Conservation (phyloP, 768 basidiomycete genomes). For the Punctularia strigosozonata region DNA sequence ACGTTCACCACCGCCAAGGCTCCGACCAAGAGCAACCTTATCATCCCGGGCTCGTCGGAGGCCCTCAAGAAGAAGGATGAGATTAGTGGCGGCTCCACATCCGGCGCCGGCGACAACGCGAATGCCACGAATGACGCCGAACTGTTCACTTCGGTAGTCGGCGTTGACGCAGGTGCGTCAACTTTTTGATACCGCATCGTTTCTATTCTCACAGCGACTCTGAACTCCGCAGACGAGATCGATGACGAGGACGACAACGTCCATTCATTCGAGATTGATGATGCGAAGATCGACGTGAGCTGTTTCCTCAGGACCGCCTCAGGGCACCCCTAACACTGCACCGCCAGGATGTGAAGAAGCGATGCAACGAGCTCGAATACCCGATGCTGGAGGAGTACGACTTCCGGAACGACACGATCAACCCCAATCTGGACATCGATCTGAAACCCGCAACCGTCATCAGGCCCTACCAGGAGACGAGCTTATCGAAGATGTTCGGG, state of each 20-base stretch:
- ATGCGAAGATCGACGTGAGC: conserved; percentile 83
- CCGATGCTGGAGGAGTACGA: conserved; percentile 99
- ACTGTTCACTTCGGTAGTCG: conserved; percentile 92
- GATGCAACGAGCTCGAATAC: conserved; percentile 93
- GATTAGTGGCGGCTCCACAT: conserved; percentile 20
- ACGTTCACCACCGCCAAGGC: conserved; percentile 76
- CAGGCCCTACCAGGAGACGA: conserved; percentile 97
- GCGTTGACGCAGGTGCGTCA: conserved; percentile 71
- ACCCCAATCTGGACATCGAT: conserved; percentile 96
- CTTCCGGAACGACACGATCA: conserved; percentile 93
- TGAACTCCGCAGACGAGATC: conserved; percentile 69
- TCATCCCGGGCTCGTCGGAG: conserved; percentile 80
- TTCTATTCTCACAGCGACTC: too few species aligned
- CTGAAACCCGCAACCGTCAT: conserved; percentile 97
- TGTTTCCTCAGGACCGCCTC: not conserved
- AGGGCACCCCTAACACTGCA: not conserved
- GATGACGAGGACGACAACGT: conserved; percentile 97
- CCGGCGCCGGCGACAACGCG: conserved; percentile 12
- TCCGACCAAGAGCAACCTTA: conserved; percentile 68
- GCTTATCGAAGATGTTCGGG: conserved; percentile 98
- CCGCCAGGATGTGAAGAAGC: conserved; percentile 81
- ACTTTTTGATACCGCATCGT: not conserved
- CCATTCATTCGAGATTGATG: conserved; percentile 93
- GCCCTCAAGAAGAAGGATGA: conserved; percentile 63
- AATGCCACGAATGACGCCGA: conserved; percentile 47